Base-by-base conservation (phyloP, 2,329 filamentous ascomycete species). In the Malbranchea cinnamomea region DNA sequence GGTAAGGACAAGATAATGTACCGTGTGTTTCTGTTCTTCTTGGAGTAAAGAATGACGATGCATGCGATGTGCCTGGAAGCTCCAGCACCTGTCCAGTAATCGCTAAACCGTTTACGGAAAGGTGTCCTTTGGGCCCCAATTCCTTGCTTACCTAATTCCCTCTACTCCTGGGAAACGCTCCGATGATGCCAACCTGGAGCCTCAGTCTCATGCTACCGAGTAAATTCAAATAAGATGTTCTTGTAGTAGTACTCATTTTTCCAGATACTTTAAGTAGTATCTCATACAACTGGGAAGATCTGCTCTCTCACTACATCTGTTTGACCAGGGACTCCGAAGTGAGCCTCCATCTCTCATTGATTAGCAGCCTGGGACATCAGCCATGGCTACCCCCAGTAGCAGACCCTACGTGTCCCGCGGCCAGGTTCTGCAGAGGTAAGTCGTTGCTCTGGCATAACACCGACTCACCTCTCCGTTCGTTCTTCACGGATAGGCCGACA, bases 341-440 rank as follows among this genome's bases (percentile, higher is more conserved):
- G 23, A 9, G 7, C 14, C 4, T 26, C 4, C 4, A 26, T 15
- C 13, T 12, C 17, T 13, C 14, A 26, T n/a, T 5, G 22, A 4
- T 4, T 10, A 23, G 24, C 26, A 34, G 9, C 27, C 35, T 35
- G 19, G 34, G 20, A 24, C 21, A 35, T 13, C 25, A 31, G 25
- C 13, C 23, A 32, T 32, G 30, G 26, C 30, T 9, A 26, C 17
- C n/a, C 22, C 30, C 21, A n/a, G n/a, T n/a, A 29, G 28, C 10
- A 39, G 39, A 30, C 47, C 50, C 3, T 60, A 59, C 30, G 38
- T 60, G 19, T 59, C 56, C 8, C 50, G 53, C 28, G 57, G 57
- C 16, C 47, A 52, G 31, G 43, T 55, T 11, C 47, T 59, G 4
- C 37, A 48, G 34, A 47, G 41, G 57, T 59, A 39, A 37, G 33